Conservation (phyloP, 805 yeast genomes). For the Kregervanrija fluxuum region DNA sequence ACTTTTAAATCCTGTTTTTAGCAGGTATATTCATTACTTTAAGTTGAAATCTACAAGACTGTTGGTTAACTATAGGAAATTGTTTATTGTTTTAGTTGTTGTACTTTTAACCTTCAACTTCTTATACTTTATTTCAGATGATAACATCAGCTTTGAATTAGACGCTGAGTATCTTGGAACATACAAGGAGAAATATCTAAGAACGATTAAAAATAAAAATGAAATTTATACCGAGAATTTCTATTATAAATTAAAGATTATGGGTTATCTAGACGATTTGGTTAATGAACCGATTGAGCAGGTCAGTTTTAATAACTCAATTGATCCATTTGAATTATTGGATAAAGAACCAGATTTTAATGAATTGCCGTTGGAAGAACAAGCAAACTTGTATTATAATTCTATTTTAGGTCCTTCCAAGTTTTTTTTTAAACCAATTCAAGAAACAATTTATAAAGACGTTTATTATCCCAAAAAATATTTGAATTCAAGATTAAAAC, state of each 20-base stretch:
- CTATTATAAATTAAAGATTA: constrained; percentile 19
- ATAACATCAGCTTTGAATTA: constrained; percentile 11
- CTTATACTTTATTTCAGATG: no score
- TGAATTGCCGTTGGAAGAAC: constrained; percentile 9
- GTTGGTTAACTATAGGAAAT: no score
- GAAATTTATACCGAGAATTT: constrained; percentile 22
- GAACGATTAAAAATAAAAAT: constrained; percentile 14
- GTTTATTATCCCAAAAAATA: constrained; percentile 23
- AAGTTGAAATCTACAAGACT: no score
- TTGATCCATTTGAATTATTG: constrained; percentile 17
- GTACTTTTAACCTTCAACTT: no score
- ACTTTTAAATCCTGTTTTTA: no score
- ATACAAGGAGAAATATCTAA: constrained; percentile 22
- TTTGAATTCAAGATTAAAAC: constrained; percentile 17
- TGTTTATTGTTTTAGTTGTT: no score
- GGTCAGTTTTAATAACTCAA: constrained; percentile 13
- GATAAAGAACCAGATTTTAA: constrained; percentile 11
- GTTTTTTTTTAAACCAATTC: constrained; percentile 22
- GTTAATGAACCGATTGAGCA: constrained; percentile 24
- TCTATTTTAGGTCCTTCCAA: constrained; percentile 16
- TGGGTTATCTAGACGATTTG: constrained; percentile 24
- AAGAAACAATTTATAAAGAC: constrained; percentile 24
- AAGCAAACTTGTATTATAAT: constrained; percentile 14
- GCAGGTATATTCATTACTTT: no score
- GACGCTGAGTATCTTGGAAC: constrained; percentile 25